Evolutionary conservation across 345 rosid genomes (phyloP).

Genomic region (Viola odorata): DNA sequence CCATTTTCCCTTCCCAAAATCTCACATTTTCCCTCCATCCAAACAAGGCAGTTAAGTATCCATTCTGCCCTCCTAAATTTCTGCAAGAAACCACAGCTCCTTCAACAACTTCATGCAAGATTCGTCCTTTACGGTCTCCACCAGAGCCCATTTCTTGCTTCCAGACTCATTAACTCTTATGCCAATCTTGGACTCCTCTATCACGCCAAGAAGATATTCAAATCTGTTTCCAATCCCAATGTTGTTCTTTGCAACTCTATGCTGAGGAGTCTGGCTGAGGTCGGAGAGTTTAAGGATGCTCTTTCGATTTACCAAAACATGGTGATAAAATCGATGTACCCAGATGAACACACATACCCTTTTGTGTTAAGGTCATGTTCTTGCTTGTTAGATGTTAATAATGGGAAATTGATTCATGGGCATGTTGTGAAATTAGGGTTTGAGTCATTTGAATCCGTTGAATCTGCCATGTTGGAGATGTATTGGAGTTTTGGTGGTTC

Average conservation of each 20-base stretch:
- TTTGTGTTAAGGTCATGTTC: conserved; percentile 29
- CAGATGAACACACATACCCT: conserved; percentile 31
- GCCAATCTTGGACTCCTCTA: conserved; percentile 31
- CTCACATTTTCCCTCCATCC: conserved; percentile 19
- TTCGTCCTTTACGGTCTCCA: conserved; percentile 40
- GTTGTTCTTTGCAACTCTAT: conserved; percentile 11
- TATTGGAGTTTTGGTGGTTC: conserved; percentile 14
- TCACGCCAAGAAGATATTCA: conserved; percentile 21
- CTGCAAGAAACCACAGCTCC: conserved; percentile 25
- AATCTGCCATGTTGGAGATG: conserved; percentile 21
- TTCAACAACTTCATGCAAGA: conserved; percentile 41
- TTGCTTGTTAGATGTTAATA: conserved; percentile 21
- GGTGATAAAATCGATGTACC: conserved; percentile 14
- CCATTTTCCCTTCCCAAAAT: conserved; percentile 4
- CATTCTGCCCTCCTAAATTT: conserved; percentile 29
- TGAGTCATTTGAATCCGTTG: conserved; percentile 31
- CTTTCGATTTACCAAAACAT: conserved; percentile 23
- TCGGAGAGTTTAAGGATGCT: conserved; percentile 14
- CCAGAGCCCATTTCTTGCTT: conserved; percentile 29
- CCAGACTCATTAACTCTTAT: conserved; percentile 35
- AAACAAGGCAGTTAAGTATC: conserved; percentile 14
- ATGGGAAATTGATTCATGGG: conserved; percentile 31
- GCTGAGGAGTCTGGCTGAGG: conserved; percentile 14
- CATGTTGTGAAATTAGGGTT: conserved; percentile 35
- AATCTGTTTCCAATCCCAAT: conserved; percentile 18